These are phyloP conservation scores for Drosera spatulata DNA, from an alignment of 179 eudicot genomes.

Conservation along the genomic window DNA sequence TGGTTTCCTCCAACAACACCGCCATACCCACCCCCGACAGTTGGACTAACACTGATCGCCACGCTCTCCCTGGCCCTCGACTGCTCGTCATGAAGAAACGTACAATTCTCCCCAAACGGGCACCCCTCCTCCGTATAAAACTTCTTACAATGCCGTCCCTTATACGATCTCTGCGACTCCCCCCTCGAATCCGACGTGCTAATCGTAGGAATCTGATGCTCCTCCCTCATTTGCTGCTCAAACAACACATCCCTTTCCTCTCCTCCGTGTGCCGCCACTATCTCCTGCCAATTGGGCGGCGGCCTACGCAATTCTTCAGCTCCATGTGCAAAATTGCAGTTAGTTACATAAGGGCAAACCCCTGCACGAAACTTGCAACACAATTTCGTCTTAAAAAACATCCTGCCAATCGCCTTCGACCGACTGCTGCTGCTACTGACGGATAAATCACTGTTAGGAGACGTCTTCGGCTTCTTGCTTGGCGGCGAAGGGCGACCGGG, in stretches of 20 bases:
- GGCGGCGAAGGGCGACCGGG: conserved; percentile 41
- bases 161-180: conserved; percentile 74
- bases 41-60: conserved; percentile 82
- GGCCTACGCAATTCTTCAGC: conserved; percentile 87
- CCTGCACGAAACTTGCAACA: conserved; percentile 92
- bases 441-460: conserved; percentile 33
- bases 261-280: conserved; percentile 76
- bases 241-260: conserved; percentile 26
- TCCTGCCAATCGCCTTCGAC: conserved; percentile 78
- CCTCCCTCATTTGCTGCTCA: conserved; percentile 67
- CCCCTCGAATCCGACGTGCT: conserved; percentile 32
- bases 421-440: conserved; percentile 13
- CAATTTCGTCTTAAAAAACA: conserved; percentile 89
- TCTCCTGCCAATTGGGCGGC: conserved; percentile 94
- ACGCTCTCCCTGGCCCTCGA: conserved; percentile 89
- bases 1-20: conserved; percentile 17
- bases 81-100: conserved; percentile 96
- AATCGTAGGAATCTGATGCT: conserved; percentile 75
- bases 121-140: conserved; percentile 96
- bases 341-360: conserved; percentile 80
- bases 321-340: conserved; percentile 92
- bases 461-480: conserved; percentile 48
- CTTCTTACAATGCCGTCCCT: conserved; percentile 96
- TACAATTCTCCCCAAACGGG: conserved; percentile 90
- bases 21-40: conserved; percentile 42